Base-by-base conservation (phyloP, 768 basidiomycete genomes). In the Lentinula detonsa region DNA sequence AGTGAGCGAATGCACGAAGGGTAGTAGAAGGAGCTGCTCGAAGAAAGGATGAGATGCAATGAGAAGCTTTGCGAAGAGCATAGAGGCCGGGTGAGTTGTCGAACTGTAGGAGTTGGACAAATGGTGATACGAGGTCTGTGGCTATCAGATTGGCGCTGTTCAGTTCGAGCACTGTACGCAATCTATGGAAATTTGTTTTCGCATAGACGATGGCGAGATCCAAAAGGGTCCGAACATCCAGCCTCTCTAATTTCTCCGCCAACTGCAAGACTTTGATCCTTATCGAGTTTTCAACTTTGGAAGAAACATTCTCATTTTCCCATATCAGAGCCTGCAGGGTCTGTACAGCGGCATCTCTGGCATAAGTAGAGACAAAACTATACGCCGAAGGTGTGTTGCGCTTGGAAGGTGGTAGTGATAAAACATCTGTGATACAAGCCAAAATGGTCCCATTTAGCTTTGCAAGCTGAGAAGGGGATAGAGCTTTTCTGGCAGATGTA, bases 201-300 rank as follows among this genome's bases (percentile, higher is more conserved):
- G 81, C 76, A 66, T 85, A 88, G 4, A 79, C 76, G 61, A 90
- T 78, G 23, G 83, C 72, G 11, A 91, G 76, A 70, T 91, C 87
- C 10, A 91, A 73, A 2, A 92, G 74, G 0, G 79, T 81, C 62
- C 77, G 78, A 5, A 81, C 67, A 57, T 84, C 84, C 10, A 89
- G 69, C 11, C 73, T 67, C 1, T 78, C 82, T 18, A 86, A 67
- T 45, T 78, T 81, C 65, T 85, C 83, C 0, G 88, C 81, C 5
- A 91, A 79, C 5, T 79, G 65, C 7, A 91, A 72, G 0, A 80
- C 77, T 35, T 76, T 74, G 48, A 78, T 76, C 18, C 74, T 75
- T 51, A 90, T 81, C 15, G 72, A 64, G 43, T 71, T 75, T 45
- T 86, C 81, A 10, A 77, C 71, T 37, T 70, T 71, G 1, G 78